Evolutionary conservation across 1,284 basidiomycete genomes (phyloP), one percentile per base, ranked within the genome.

Genomic region (Cutaneotrichosporon sp.): DNA sequence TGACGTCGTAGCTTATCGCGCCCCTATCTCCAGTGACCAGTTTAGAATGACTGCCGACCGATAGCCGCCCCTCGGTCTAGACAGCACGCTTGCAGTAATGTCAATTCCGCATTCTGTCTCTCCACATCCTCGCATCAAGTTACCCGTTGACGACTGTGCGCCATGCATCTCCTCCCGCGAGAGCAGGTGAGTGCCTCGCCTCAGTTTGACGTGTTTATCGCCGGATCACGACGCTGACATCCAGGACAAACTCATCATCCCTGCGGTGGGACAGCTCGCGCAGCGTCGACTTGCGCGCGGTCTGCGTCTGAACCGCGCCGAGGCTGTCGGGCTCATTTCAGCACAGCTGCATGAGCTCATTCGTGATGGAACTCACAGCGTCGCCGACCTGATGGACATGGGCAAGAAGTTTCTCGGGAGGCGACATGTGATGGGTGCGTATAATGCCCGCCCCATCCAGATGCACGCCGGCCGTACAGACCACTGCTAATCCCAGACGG

Each of bases 261-360:
- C 71, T 38, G 67, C 89, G 80, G 82, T 87, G 22, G 92, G 92
- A 17, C 83, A 81, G 54, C 82, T 98, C 8, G 92, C 96, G 2
- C 94, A 98, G 76, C 87, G 90, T 65, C 86, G 96, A 21, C 84
- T 99, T 9, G 93, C 94, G 5, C 82, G 94, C 20, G 96, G 94
- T 9, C 72, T 94, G 30, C 80, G 81, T 38, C 81, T 98, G 47
- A 98, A 97, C 76, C 78, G 84, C 59, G 82, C 87, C 9, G 96
- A 99, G 76, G 86, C 91, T 0, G 84, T 86, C 13, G 92, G 90
- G 1, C 82, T 99, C 26, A 91, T 99, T 62, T 86, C 90, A 1
- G 83, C 83, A 17, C 90, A 93, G 62, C 81, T 98, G 3, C 94
- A 97, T 56, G 96, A 97, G 73, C 83, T 84, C 45, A 94, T 96